phyloP scores from a whole-genome alignment of 2,329 filamentous ascomycete genomes.

The Amesomyces nigricolor region DNA sequence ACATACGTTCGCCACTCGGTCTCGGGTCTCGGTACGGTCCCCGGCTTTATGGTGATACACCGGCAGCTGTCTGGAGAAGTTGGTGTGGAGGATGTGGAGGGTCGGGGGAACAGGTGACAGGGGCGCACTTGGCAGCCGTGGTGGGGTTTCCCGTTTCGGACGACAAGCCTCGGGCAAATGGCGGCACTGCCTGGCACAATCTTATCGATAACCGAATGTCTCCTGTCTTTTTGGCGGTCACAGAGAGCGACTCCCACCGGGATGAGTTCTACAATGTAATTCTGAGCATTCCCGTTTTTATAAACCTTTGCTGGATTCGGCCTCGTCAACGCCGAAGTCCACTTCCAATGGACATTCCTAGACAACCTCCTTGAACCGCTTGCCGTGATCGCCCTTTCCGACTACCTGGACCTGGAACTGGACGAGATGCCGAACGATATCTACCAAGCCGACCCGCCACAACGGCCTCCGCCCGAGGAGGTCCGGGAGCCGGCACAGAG shows the following conservation, averaged over 20 bases:
- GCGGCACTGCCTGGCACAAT: background rate
- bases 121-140: background rate
- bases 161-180: slow-evolving; percentile 8
- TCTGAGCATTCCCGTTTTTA: slow-evolving; percentile 28
- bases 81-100: background rate
- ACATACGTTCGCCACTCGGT: background rate
- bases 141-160: background rate
- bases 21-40: background rate
- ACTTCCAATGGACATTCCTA: slow-evolving; percentile 19
- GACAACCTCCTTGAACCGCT: slow-evolving; percentile 23
- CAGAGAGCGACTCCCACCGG: slow-evolving; percentile 20
- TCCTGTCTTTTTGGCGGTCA: background rate
- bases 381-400: background rate
- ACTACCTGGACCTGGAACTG: slow-evolving; percentile 5
- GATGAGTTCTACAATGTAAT: slow-evolving; percentile 31
- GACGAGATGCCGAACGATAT: slow-evolving; percentile 23
- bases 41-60: too few species aligned
- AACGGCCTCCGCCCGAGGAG: slow-evolving; percentile 2
- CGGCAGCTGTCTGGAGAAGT: too few species aligned
- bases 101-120: background rate
- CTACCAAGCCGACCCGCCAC: slow-evolving; percentile 25
- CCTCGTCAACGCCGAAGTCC: slow-evolving; percentile 4
- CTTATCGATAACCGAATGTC: slow-evolving; percentile 14
- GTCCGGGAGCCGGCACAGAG: slow-evolving; percentile 4
- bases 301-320: slow-evolving; percentile 18